A percentile compares a stretch with the other conserved stretches of the same genome.
Evolutionary conservation across 108 stramenopile genomes (phyloP).

Genomic region (Mediolabrus comicus): DNA sequence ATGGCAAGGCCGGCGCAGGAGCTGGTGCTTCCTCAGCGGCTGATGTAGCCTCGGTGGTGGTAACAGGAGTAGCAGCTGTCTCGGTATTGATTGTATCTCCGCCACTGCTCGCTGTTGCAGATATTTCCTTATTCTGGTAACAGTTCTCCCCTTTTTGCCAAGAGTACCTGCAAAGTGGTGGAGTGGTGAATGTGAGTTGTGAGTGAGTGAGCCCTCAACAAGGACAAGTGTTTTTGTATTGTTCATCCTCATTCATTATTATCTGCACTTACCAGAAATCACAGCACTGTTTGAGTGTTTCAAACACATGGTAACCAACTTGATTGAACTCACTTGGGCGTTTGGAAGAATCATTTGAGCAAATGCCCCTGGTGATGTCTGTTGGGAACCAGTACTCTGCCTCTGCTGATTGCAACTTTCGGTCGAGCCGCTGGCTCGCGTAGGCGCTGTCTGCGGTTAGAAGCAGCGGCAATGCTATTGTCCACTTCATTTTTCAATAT

Average conservation of each 20-base stretch:
- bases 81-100: neutral
- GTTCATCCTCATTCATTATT: too few species aligned
- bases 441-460: neutral
- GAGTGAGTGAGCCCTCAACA: too few species aligned
- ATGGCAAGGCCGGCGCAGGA: neutral
- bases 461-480: neutral
- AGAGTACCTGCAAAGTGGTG: neutral
- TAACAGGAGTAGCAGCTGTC: neutral
- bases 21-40: too few species aligned
- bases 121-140: neutral
- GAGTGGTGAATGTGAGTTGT: too few species aligned
- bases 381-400: neutral
- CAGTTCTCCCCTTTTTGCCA: neutral
- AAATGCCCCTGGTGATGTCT: neutral
- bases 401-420: neutral
- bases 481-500: neutral
- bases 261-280: neutral
- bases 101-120: too few species aligned
- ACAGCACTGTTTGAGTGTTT: neutral
- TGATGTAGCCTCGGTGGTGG: neutral
- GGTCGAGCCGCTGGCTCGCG: neutral
- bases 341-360: neutral
- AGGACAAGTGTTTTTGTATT: too few species aligned
- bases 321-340: neutral
- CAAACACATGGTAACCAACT: neutral